A percentile compares a stretch with the other conserved stretches of the same genome.
phyloP scores from a whole-genome alignment of 1,284 basidiomycete genomes.

The Cutaneotrichosporon sp. region DNA sequence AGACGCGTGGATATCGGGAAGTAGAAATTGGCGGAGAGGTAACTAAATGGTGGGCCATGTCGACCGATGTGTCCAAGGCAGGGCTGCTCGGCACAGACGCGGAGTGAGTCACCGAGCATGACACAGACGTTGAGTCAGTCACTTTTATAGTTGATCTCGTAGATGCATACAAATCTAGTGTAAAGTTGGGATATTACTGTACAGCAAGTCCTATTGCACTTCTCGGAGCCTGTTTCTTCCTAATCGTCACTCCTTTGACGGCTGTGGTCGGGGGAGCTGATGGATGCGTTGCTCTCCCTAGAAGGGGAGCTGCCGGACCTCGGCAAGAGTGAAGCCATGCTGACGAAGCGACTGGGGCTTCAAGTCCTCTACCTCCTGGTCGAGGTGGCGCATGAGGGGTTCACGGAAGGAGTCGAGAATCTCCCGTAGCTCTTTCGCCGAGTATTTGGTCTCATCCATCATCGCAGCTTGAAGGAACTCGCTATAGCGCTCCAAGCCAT shows the following conservation, averaged over 20 bases:
- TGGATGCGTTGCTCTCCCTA: too few relatives aligned
- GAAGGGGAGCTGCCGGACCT: conserved; percentile 55
- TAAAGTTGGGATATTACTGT: too few relatives aligned
- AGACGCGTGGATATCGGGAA: not conserved
- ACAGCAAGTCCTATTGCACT: not conserved
- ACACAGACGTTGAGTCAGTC: too few relatives aligned
- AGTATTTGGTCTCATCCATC: conserved; percentile 55
- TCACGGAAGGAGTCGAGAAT: conserved; percentile 62
- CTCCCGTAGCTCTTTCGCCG: conserved; percentile 56
- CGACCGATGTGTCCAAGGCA: not conserved
- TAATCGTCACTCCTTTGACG: too few relatives aligned
- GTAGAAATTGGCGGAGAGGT: not conserved
- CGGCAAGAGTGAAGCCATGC: conserved; percentile 59
- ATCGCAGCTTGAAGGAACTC: conserved; percentile 53
- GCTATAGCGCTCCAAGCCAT: conserved; percentile 58
- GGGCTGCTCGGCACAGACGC: too few relatives aligned
- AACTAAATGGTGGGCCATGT: conserved; percentile 9
- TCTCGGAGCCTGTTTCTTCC: too few relatives aligned
- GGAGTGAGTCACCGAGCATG: too few relatives aligned
- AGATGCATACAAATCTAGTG: conserved; percentile 4
- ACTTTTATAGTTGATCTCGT: not conserved
- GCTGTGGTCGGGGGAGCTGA: not conserved
- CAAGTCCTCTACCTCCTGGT: conserved; percentile 65
- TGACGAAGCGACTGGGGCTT: conserved; percentile 59
- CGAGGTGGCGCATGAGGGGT: conserved; percentile 61